Evolutionary conservation across 2,329 filamentous ascomycete genomes (phyloP), one percentile per base, ranked within the genome.

Genomic region (Calonectria ilicicola): DNA sequence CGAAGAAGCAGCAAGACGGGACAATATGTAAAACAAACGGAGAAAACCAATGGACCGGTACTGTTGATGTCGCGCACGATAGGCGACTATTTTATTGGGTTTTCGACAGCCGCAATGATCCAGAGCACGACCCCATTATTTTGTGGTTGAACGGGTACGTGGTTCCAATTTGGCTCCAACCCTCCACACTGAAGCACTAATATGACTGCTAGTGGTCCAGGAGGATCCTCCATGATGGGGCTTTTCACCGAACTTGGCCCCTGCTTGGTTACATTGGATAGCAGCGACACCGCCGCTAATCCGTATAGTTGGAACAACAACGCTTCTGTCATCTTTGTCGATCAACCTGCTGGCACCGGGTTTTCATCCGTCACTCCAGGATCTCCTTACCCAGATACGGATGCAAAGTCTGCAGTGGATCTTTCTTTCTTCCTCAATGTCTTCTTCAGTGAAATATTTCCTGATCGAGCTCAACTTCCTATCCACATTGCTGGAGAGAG

Each of bases 151-250:
- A 62, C 10, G 56, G 56, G 56, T 42, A 8, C 14, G 42, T 44
- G 5, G 35, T 42, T 8, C 17, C 32, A 42, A 42, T 1, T 35
- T 12, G 14, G n/a, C 17, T 21, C 6, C 3, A 27, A 5, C 19
- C 10, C 14, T 27, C 21, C 15, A 38, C 8, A 17, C 21, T 17
- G 4, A 3, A 27, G 35, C 27, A n/a, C 38, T 40, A 7, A 62
- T 19, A 21, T n/a, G 42, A 35, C 19, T 21, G 3, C 8, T 29
- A 62, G 35, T 2, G 56, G 56, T 3, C 56, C 56, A 6, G 35
- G 56, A 26, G 56, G 56, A 23, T 62, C 56, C 10, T 62, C 56
- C 8, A 62, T 62, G 56, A 62, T 62, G 56, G 56, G 56, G 9
- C 38, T 42, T 17, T 42, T 62, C 5, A 62, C 56, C 2, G 56